Evolutionary conservation across 2,329 filamentous ascomycete species (phyloP).

Genomic region (Venturia asperata): DNA sequence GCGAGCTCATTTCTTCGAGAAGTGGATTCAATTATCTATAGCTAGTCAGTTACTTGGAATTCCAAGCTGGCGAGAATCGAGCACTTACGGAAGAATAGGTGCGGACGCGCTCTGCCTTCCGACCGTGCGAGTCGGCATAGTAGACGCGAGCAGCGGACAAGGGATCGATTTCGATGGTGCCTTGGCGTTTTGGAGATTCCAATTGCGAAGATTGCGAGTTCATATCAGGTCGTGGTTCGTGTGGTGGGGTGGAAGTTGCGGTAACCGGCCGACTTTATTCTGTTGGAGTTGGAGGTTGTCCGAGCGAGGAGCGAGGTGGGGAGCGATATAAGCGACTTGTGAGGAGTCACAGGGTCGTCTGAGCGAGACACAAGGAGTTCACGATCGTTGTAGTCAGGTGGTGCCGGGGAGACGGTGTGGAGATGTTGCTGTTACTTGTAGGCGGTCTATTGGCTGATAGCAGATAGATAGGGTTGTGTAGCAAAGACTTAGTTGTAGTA

Average conservation of each 20-base stretch:
- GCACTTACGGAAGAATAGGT: conserved; percentile 50
- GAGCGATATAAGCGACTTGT: not conserved
- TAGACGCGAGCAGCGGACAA: conserved; percentile 53
- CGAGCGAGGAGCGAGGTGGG: not conserved
- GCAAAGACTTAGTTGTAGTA: not conserved
- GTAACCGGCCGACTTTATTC: not conserved
- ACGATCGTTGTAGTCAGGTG: conserved; percentile 12
- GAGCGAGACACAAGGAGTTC: not conserved
- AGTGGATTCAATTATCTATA: conserved; percentile 21
- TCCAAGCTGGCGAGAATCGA: not conserved
- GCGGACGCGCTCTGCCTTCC: conserved; percentile 41
- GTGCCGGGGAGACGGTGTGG: conserved; percentile 7
- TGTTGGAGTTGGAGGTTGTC: not conserved
- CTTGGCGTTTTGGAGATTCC: conserved; percentile 11
- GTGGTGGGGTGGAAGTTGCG: not conserved
- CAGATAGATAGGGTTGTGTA: conserved; percentile 1
- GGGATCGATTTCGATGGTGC: conserved; percentile 42
- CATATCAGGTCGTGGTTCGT: conserved; percentile 9
- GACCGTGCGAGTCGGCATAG: conserved; percentile 48
- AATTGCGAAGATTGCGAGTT: conserved; percentile 5
- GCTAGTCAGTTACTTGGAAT: not conserved
- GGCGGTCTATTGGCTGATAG: not conserved
- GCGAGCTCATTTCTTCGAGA: conserved; percentile 20
- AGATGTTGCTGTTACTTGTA: not conserved
- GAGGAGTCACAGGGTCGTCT: conserved; percentile 4